Evolutionary conservation across 768 basidiomycete species (phyloP), one percentile per base, ranked within the genome.

Genomic region (Auricularia cornea): DNA sequence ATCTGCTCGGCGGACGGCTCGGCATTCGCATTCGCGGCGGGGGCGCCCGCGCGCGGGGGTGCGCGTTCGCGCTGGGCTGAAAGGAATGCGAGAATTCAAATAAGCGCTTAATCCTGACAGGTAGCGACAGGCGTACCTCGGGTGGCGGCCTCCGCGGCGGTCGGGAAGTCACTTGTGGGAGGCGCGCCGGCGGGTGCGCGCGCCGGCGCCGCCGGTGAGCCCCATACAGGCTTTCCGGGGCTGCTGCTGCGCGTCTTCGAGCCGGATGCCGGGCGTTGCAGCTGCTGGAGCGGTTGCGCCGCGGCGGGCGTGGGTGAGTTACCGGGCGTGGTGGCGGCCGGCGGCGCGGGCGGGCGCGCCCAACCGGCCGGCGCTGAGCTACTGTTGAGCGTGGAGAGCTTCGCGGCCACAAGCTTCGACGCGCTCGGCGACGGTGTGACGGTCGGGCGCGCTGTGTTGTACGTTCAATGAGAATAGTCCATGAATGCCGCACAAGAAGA

Each of bases 71-170:
- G 60, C 54, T 26, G 54, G 56, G 44, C 51, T 62, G n/a, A n/a
- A n/a, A 60, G n/a, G 32, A 60, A 33, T 72, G 69, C 54, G 69
- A 38, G 56, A 60, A 59, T 12, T 33, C 44, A 48, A 32, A n/a
- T 62, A 35, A 41, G 62, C 56, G 26, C 54, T 54, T 56, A 16
- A 14, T 14, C 8, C 16, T 38, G 35, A 8, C 35, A 28, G 11
- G 56, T 61, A 61, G 61, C 60, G 35, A n/a, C 29, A 30, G 38
- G 33, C 83, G 68, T 68, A 88, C 92, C 88, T 77, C 88, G 87
- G 6, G 8, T 38, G 35, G 92, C 92, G 52, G 94, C 93, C 78
- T 99, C 97, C 40, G 92, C 93, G 56, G 96, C 94, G 4, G 97
- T 99, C 6, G 97, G 97, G 72, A 99, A 99, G 66, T 98, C 95